A percentile compares a stretch with the other conserved stretches of the same genome.
Conservation (phyloP, 225 moss, liverwort and hornwort species). For the Sphagnum tenellum region DNA sequence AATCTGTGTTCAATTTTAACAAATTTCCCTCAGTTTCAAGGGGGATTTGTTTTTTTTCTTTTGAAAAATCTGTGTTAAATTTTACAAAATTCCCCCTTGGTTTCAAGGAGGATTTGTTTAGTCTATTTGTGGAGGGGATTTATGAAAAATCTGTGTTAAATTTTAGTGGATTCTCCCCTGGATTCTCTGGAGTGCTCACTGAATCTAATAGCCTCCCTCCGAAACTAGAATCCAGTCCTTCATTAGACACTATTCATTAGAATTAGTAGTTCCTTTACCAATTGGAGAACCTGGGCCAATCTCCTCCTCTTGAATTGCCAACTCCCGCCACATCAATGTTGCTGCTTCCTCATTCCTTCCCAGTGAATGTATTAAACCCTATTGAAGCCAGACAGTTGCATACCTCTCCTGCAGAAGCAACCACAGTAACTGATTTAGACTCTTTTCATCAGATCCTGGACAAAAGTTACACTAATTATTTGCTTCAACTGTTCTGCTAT, state of each 20-base stretch:
- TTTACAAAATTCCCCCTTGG: too few species aligned
- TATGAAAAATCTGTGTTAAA: too few species aligned
- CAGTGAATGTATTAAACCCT: slow-evolving; percentile 53
- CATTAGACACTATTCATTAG: slow-evolving; percentile 8
- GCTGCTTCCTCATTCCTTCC: slow-evolving; percentile 53
- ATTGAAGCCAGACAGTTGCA: slow-evolving; percentile 85
- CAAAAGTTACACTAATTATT: not conserved
- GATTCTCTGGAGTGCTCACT: not conserved
- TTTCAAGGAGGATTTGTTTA: too few species aligned
- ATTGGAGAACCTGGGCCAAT: slow-evolving; percentile 28
- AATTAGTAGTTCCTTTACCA: too few species aligned
- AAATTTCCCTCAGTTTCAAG: too few species aligned
- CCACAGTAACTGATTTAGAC: not conserved
- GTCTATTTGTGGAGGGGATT: too few species aligned
- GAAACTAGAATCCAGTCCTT: slow-evolving; percentile 1
- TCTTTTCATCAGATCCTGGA: not conserved
- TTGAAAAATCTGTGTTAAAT: too few species aligned
- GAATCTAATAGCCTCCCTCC: slow-evolving; percentile 17
- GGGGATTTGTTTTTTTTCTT: too few species aligned
- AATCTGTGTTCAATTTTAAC: too few species aligned
- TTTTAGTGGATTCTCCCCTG: too few species aligned
- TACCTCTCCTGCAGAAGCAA: slow-evolving; percentile 64
- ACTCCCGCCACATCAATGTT: slow-evolving; percentile 50
- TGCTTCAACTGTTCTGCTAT: too few species aligned
- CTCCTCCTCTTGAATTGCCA: slow-evolving; percentile 75